Base-by-base conservation (phyloP, 78 protist genomes). In the Dictyostelium firmibasis region DNA sequence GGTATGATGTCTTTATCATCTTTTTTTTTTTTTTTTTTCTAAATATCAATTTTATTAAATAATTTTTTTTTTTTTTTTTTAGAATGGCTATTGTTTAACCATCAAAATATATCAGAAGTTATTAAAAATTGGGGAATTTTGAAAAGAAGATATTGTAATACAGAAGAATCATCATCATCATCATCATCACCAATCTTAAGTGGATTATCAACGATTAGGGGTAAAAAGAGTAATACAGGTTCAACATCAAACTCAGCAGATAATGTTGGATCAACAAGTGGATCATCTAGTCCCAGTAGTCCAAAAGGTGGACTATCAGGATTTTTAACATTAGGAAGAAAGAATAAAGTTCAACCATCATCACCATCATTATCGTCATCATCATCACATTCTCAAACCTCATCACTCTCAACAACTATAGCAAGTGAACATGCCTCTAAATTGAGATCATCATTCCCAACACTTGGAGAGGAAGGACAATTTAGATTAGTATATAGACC, bases 61-160 rank as follows among this genome's bases (percentile, higher is more conserved):
- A 23, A 2, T 3, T 67, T 75, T 75, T 35, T 75, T 57, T 20
- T 23, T 38, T 35, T 57, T 20, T 20, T 57, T 57, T 23, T 69
- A 84, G 94, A 89, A 57, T 89, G 94, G 94, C 50, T 89, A 69
- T 81, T 89, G 27, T 89, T 79, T 69, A 89, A 47, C 69, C 94
- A 89, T 50, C 94, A 89, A 69, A 89, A 33, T 16, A 89, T 89
- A 31, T 81, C 84, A 25, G 94, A 89, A 20, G 87, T 89, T 20
- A 89, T 89, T 43, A 89, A 64, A 4, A 60, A 81, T 44, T 89
- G 94, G 94, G 75, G 60, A 6, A 43, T 60, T n/a, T 79, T 89
- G 25, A 36, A 44, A 33, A 89, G 33, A 31, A 57, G 94, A 43
- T 89, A 89, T 81, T 41, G 86, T 33, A 47, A 79, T 77, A 38